phyloP scores from a whole-genome alignment of 257 asterid species.

The Nicotiana obtusifolia region DNA sequence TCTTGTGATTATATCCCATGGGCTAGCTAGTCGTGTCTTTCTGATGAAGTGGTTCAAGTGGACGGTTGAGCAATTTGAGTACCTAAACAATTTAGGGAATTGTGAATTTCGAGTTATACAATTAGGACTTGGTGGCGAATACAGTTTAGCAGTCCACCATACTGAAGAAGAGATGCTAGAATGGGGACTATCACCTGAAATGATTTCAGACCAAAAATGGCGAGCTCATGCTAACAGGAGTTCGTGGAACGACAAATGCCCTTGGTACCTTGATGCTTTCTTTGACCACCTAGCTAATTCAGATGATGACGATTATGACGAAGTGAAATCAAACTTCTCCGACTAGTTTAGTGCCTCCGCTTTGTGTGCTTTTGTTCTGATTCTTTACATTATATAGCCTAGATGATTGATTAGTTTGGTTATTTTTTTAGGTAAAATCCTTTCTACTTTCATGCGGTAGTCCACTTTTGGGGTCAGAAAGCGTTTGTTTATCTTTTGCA shows the following conservation, averaged over 20 bases:
- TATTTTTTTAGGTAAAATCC: not conserved
- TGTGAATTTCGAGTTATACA: constrained; percentile 24
- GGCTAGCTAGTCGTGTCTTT: constrained; percentile 23
- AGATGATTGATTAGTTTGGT: not conserved
- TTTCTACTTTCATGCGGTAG: not conserved
- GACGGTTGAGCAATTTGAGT: constrained; percentile 27
- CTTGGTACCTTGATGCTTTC: constrained; percentile 26
- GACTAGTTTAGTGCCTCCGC: not conserved
- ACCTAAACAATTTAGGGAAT: constrained; percentile 14
- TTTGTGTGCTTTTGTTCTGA: not conserved
- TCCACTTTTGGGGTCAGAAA: not conserved
- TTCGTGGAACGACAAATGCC: constrained; percentile 23
- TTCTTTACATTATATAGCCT: not conserved
- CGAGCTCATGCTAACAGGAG: constrained; percentile 22
- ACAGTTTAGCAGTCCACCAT: constrained; percentile 26
- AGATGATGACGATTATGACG: constrained; percentile 6
- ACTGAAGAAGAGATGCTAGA: constrained; percentile 23
- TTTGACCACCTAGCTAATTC: constrained; percentile 20
- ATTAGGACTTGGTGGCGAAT: constrained; percentile 25
- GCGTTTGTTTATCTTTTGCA: not conserved
- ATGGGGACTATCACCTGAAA: constrained; percentile 28
- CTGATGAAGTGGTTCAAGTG: constrained; percentile 31
- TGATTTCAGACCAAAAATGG: constrained; percentile 26
- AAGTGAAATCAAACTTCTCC: not conserved
- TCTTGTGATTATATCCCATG: constrained; percentile 25